These are phyloP conservation scores for Rhytidhysteron rufulum DNA, from an alignment of 2,329 filamentous ascomycete species.

Conservation along the genomic window DNA sequence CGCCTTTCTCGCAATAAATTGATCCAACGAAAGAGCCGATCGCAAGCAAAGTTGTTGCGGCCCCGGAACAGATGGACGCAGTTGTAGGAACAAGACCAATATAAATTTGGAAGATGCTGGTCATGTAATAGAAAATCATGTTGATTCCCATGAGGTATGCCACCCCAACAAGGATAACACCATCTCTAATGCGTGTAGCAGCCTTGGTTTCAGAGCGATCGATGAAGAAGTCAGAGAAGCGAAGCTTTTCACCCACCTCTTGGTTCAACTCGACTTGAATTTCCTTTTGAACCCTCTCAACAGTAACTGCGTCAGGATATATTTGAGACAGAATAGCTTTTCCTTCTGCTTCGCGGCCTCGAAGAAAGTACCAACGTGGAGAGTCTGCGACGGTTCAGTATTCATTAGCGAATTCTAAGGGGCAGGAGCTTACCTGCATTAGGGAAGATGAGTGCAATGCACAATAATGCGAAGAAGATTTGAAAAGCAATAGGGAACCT, in stretches of 20 bases:
- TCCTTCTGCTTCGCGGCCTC: slow-evolving; percentile 15
- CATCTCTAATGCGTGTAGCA: slow-evolving; percentile 27
- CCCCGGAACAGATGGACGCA: slow-evolving; percentile 19
- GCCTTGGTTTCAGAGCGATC: slow-evolving; percentile 17
- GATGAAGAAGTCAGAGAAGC: slow-evolving; percentile 19
- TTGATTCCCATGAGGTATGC: slow-evolving; percentile 42
- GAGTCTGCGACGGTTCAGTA: slow-evolving; percentile 14
- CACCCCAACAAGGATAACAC: slow-evolving; percentile 37
- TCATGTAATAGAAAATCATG: slow-evolving; percentile 42
- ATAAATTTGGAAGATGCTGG: slow-evolving; percentile 35
- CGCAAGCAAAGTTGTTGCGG: slow-evolving; percentile 21
- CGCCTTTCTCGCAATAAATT: slow-evolving; percentile 22
- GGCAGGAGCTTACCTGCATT: slow-evolving; percentile 11
- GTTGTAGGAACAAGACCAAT: slow-evolving; percentile 19
- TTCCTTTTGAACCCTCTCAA: slow-evolving; percentile 10
- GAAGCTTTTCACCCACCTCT: slow-evolving; percentile 13
- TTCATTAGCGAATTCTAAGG: neutral
- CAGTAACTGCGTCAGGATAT: slow-evolving; percentile 11
- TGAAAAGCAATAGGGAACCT: slow-evolving; percentile 30
- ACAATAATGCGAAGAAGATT: slow-evolving; percentile 21
- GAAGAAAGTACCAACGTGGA: slow-evolving; percentile 27
- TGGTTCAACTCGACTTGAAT: slow-evolving; percentile 11
- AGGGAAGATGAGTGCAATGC: slow-evolving; percentile 17
- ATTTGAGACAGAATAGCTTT: slow-evolving; percentile 18
- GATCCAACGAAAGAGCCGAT: slow-evolving; percentile 19